Evolutionary conservation across 768 basidiomycete species (phyloP).

Genomic region (Rhodotorula babjevae): DNA sequence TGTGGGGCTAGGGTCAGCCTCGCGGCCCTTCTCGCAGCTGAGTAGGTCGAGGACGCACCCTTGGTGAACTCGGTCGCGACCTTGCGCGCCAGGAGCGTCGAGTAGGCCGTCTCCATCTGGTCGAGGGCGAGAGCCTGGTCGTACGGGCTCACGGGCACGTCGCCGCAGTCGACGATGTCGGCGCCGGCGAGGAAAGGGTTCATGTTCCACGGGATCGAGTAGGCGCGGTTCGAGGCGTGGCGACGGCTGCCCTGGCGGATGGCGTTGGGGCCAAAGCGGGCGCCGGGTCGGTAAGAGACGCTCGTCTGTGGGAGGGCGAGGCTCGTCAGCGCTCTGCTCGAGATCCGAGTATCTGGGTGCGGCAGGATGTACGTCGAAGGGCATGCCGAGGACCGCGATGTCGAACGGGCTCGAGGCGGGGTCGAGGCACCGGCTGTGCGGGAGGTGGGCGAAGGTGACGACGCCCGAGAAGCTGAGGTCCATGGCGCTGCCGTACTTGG

Average conservation of each 20-base stretch:
- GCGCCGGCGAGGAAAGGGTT: constrained; percentile 44
- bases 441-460: constrained; percentile 74
- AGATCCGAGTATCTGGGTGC: too few relatives aligned
- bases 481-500: constrained; percentile 66
- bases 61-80: constrained; percentile 14
- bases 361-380: constrained; percentile 54
- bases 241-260: constrained; percentile 74
- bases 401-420: constrained; percentile 52
- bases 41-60: too few relatives aligned
- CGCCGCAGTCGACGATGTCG: constrained; percentile 67
- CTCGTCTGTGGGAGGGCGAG: constrained; percentile 53
- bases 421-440: constrained; percentile 52
- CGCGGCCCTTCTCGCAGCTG: too few relatives aligned
- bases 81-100: constrained; percentile 63
- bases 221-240: constrained; percentile 12
- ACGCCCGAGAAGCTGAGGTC: constrained; percentile 77
- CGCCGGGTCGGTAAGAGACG: constrained; percentile 72
- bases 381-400: constrained; percentile 63
- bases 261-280: constrained; percentile 79
- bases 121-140: constrained; percentile 78
- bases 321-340: too few relatives aligned
- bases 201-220: constrained; percentile 35
- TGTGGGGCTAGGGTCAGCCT: constrained; percentile 45
- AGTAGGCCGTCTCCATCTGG: constrained; percentile 81
- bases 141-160: constrained; percentile 74